phyloP scores from a whole-genome alignment of 1,284 basidiomycete species.

The Pholiota adiposa region DNA sequence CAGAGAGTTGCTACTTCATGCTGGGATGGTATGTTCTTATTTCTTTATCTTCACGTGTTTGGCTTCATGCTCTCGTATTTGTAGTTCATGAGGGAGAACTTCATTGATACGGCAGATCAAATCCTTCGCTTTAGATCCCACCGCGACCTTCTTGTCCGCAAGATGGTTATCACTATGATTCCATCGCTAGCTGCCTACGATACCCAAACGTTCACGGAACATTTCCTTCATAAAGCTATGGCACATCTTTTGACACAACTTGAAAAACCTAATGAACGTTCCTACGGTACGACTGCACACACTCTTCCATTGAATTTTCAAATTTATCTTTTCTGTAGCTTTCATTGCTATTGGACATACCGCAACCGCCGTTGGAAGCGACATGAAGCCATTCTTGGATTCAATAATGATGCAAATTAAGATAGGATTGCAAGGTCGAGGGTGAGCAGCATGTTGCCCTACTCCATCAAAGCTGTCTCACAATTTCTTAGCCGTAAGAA shows the following conservation, averaged over 20 bases:
- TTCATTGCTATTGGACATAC: slow-evolving; percentile 98
- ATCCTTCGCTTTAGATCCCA: slow-evolving; percentile 90
- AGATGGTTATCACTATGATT: slow-evolving; percentile 93
- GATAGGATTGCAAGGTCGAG: slow-evolving; percentile 82
- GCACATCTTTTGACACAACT: slow-evolving; percentile 87
- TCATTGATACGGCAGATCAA: slow-evolving; percentile 88
- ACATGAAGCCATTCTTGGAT: slow-evolving; percentile 97
- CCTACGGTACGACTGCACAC: slow-evolving; percentile 65
- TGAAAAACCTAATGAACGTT: slow-evolving; percentile 88
- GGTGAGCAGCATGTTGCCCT: slow-evolving; percentile 51
- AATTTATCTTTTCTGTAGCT: slow-evolving; percentile 56
- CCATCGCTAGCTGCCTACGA: slow-evolving; percentile 95
- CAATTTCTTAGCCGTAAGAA: slow-evolving; percentile 78
- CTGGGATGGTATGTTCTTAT: slow-evolving; percentile 74
- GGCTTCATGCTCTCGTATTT: slow-evolving; percentile 8
- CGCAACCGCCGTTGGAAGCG: slow-evolving; percentile 88
- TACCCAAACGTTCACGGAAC: slow-evolving; percentile 87
- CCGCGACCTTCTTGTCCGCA: slow-evolving; percentile 85
- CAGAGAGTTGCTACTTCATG: slow-evolving; percentile 90
- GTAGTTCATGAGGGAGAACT: slow-evolving; percentile 94
- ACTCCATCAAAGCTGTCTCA: slow-evolving; percentile 6
- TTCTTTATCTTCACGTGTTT: not conserved
- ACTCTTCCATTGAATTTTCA: not conserved
- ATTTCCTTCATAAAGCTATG: slow-evolving; percentile 93
- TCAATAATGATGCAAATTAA: slow-evolving; percentile 92